Evolutionary conservation across 257 asterid genomes (phyloP).

Genomic region (Salvia splendens): DNA sequence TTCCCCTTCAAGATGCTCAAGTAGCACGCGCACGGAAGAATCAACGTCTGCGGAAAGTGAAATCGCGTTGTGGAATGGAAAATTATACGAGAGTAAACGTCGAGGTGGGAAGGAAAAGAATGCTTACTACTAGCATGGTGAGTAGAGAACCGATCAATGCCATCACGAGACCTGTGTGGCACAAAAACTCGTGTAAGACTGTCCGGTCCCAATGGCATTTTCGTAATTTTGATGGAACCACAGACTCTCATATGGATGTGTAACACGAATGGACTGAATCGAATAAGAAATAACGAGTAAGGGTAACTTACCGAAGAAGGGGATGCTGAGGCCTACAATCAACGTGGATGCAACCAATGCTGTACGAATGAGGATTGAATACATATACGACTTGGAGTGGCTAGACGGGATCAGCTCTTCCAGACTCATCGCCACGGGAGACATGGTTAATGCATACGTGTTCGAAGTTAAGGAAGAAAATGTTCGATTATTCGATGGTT

Average conservation of each 20-base stretch:
- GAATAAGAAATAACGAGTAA: neutral
- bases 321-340: conserved; percentile 71
- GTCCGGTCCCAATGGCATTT: neutral
- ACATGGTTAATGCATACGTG: conserved; percentile 85
- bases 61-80: neutral
- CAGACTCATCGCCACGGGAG: conserved; percentile 91
- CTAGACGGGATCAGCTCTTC: conserved; percentile 82
- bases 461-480: conserved; percentile 47
- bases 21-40: conserved; percentile 89
- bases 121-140: conserved; percentile 90
- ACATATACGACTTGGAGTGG: conserved; percentile 52
- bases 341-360: conserved; percentile 75
- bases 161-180: conserved; percentile 69
- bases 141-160: conserved; percentile 84
- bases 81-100: neutral
- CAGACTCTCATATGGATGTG: too few species aligned
- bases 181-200: neutral
- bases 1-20: conserved; percentile 76
- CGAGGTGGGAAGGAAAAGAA: neutral
- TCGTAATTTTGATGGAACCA: too few species aligned
- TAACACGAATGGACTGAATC: neutral
- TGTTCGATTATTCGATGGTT: neutral
- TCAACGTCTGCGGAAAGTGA: conserved; percentile 58
- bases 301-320: conserved; percentile 70
- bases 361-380: conserved; percentile 71